Percentiles rank a stretch among this genome's conserved stretches.
Evolutionary conservation across 1,284 basidiomycete species (phyloP).

Genomic region (Leccinum holopus): DNA sequence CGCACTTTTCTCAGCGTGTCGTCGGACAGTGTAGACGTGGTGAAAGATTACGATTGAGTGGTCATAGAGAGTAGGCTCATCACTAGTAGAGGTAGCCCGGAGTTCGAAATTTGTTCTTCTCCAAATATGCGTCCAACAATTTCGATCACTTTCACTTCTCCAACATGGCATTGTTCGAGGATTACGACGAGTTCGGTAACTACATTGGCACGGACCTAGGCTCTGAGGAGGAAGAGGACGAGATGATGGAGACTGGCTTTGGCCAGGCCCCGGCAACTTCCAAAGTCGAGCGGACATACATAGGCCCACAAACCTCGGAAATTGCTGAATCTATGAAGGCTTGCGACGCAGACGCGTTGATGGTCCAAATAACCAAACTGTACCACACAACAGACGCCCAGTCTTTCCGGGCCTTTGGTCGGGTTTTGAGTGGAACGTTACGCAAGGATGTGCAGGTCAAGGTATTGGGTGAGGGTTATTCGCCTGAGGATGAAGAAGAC

Average conservation of each 20-base stretch:
- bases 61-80: neutral
- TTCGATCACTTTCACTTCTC: conserved; percentile 9
- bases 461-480: conserved; percentile 97
- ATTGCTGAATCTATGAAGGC: conserved; percentile 77
- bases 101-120: conserved; percentile 36
- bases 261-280: conserved; percentile 47
- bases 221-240: conserved; percentile 77
- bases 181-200: conserved; percentile 93
- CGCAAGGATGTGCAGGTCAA: conserved; percentile 83
- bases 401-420: conserved; percentile 93
- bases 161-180: conserved; percentile 77
- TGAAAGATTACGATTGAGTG: conserved; percentile 8
- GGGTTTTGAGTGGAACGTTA: conserved; percentile 91
- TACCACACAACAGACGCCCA: conserved; percentile 96
- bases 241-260: conserved; percentile 53
- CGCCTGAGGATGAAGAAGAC: conserved; percentile 97
- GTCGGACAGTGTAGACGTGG: conserved; percentile 64
- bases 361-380: conserved; percentile 92
- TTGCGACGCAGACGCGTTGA: conserved; percentile 83
- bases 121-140: conserved; percentile 23
- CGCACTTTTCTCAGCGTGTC: conserved; percentile 82
- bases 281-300: conserved; percentile 86
- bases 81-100: conserved; percentile 18
- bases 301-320: conserved; percentile 80
- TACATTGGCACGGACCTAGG: conserved; percentile 93